A percentile compares a stretch with the other conserved stretches of the same genome.
These are phyloP conservation scores for Steccherinum ochraceum DNA, from an alignment of 768 basidiomycete genomes.

Conservation along the genomic window DNA sequence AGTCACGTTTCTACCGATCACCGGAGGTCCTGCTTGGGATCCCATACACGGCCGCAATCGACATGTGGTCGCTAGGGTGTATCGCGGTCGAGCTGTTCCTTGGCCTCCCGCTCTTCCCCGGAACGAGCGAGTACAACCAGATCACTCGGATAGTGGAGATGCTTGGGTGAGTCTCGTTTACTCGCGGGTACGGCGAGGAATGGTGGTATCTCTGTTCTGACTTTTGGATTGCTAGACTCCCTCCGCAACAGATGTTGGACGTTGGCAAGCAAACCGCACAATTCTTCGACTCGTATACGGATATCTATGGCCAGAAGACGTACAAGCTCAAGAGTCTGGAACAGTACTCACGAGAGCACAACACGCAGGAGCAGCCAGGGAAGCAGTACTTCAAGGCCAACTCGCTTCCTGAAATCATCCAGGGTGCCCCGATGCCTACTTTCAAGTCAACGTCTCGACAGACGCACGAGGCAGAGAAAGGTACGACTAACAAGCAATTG, in stretches of 20 bases:
- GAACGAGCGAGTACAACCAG: constrained; percentile 99
- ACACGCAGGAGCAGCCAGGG: constrained; percentile 93
- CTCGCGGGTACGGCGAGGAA: not conserved
- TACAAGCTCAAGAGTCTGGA: constrained; percentile 87
- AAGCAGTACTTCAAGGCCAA: constrained; percentile 99
- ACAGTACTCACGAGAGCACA: constrained; percentile 93
- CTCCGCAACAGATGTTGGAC: constrained; percentile 90
- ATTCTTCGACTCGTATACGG: constrained; percentile 82
- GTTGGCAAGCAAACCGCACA: constrained; percentile 92
- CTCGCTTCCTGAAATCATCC: constrained; percentile 91
- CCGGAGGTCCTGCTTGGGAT: constrained; percentile 95
- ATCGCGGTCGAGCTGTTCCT: constrained; percentile 98
- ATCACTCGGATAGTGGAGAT: constrained; percentile 95
- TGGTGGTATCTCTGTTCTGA: not conserved
- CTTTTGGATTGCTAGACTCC: constrained; percentile 29
- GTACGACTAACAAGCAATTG: constrained; percentile 34
- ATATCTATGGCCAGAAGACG: constrained; percentile 74
- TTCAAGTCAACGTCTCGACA: constrained; percentile 70
- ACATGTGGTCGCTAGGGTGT: constrained; percentile 99
- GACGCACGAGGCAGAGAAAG: constrained; percentile 83
- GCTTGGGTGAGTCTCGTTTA: constrained; percentile 73
- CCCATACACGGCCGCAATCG: constrained; percentile 91
- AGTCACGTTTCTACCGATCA: constrained; percentile 96
- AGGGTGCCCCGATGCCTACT: constrained; percentile 87
- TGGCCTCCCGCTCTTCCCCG: constrained; percentile 93